These are phyloP conservation scores for Ceratobasidium papillatum DNA, from an alignment of 1,284 basidiomycete species.

Conservation along the genomic window DNA sequence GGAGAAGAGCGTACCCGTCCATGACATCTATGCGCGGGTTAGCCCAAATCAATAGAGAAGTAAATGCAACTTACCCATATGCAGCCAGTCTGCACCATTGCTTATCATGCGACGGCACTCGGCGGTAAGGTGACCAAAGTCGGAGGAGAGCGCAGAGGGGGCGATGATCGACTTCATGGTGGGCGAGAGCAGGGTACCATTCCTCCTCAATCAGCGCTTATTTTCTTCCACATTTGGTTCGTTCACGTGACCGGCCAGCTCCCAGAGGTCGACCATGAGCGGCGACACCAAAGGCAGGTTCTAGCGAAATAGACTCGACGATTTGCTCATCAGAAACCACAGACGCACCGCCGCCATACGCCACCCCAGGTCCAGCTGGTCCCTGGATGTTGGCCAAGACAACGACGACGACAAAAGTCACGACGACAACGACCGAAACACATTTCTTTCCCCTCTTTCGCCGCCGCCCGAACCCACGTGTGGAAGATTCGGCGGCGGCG, in stretches of 20 bases:
- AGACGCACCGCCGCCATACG: conserved; percentile 33
- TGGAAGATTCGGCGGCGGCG: background rate
- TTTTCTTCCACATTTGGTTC: background rate
- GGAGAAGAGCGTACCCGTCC: conserved; percentile 75
- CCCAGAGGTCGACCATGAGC: conserved; percentile 12
- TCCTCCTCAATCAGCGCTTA: background rate
- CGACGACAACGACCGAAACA: conserved; percentile 33
- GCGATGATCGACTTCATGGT: conserved; percentile 87
- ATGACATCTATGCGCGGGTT: conserved; percentile 78
- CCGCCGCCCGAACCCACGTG: background rate
- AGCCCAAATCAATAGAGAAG: conserved; percentile 26
- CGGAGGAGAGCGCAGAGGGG: conserved; percentile 91
- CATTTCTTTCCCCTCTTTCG: conserved; percentile 39
- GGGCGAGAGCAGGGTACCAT: conserved; percentile 1
- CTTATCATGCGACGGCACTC: conserved; percentile 95
- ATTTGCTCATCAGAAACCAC: background rate
- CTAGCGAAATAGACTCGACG: background rate
- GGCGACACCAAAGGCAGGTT: conserved; percentile 28
- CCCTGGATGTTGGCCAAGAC: conserved; percentile 34
- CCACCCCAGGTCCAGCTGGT: background rate
- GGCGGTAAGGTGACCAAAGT: conserved; percentile 89
- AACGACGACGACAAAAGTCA: conserved; percentile 33
- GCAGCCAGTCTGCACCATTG: conserved; percentile 92
- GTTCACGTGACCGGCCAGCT: background rate
- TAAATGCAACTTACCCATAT: conserved; percentile 78